phyloP scores from a whole-genome alignment of 371 early-diverging fungal genomes.

The Cokeromyces recurvatus region DNA sequence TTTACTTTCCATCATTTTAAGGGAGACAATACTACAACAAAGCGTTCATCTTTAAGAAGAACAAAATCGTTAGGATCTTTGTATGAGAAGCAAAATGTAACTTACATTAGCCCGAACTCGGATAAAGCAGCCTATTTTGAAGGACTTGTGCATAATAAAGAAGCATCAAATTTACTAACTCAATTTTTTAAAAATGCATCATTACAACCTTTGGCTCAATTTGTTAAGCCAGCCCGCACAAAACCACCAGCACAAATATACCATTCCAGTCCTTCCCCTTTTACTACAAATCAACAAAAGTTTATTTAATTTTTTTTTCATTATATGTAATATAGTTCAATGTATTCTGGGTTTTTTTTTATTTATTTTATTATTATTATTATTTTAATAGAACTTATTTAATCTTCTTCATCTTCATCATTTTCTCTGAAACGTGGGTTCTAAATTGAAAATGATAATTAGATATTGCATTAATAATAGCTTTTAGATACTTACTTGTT shows the following conservation, averaged over 20 bases:
- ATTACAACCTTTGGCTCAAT: conserved; percentile 16
- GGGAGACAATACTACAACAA: too few relatives aligned
- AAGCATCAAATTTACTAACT: conserved; percentile 4
- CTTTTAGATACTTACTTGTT: conserved; percentile 26
- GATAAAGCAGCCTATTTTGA: conserved; percentile 20
- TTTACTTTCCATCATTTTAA: too few relatives aligned
- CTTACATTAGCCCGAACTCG: conserved; percentile 4
- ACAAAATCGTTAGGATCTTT: conserved; percentile 6
- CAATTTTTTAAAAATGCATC: conserved; percentile 17
- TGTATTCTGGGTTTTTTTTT: too few relatives aligned
- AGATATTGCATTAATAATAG: neutral
- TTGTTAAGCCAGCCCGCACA: neutral
- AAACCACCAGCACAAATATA: too few relatives aligned
- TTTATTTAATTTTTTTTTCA: too few relatives aligned
- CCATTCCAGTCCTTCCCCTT: conserved; percentile 1
- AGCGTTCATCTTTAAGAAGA: conserved; percentile 11
- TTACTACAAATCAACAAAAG: conserved; percentile 1
- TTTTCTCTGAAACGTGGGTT: conserved; percentile 61
- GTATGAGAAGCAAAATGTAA: neutral
- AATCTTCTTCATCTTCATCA: conserved; percentile 53
- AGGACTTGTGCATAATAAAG: conserved; percentile 2
- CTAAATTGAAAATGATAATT: conserved; percentile 6
- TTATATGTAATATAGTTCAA: too few relatives aligned
- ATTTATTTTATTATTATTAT: too few relatives aligned
- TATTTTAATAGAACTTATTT: conserved; percentile 5